Evolutionary conservation across 768 basidiomycete genomes (phyloP), one percentile per base, ranked within the genome.

Genomic region (Psilocybe cyanescens): DNA sequence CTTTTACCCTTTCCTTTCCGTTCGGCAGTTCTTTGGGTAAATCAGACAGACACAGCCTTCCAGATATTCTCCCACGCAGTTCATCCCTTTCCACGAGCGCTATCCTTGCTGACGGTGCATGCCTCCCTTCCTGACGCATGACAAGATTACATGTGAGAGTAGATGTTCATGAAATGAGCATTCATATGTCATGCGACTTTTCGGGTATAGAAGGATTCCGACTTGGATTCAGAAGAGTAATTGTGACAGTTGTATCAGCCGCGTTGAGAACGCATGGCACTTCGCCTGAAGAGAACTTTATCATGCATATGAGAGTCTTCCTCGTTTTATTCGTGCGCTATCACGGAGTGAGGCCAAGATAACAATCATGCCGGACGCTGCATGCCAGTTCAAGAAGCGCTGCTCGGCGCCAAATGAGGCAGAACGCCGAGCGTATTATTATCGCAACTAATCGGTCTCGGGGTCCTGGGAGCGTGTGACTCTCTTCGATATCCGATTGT

Each of bases 381-480:
- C 29, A 39, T 45, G 44, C 24, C 24, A 46, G 55, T 8, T 31
- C 14, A 45, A 33, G 57, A 60, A 54, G 59, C 63, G 63, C 57
- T 50, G 59, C 49, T 46, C 60, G 63, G 63, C 63, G 63, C 59
- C 59, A 65, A 65, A 65, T 50, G 44, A 58, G 57, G 59, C 53
- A 47, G 57, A 44, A 24, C 14, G 57, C 61, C 60, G 63, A 57
- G 17, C 49, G n/a, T 59, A 55, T 50, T 55, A 29, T 37, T 51
- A 59, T 59, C 48, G 41, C 29, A 3, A 39, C 14, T 5, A 33
- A 64, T 58, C 59, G 45, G n/a, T 44, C 58, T 55, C 57, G 55
- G 55, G 30, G 44, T 57, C 54, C 47, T 51, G 44, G 58, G 39
- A 45, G 33, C 58, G 58, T 64, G 62, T 62, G 61, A 62, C 47